Evolutionary conservation across 1,139 yeast genomes (phyloP).

Genomic region (Tardiomyces blankii): DNA sequence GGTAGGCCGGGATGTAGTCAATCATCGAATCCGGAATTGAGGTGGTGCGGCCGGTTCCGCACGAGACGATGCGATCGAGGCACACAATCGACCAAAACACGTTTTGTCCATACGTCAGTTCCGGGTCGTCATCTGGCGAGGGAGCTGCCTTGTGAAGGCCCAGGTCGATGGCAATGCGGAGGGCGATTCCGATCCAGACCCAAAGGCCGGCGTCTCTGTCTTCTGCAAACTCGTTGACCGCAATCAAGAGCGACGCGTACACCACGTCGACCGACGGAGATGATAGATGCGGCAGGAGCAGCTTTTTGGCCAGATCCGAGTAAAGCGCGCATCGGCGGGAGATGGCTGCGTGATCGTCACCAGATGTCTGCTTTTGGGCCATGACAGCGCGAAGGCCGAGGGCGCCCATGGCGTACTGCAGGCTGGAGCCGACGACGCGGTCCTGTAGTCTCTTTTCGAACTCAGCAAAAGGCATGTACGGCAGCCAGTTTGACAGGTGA

Average conservation of each 20-base stretch:
- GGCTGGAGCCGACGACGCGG: slow-evolving; percentile 14
- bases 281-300: slow-evolving; percentile 18
- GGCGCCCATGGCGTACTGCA: slow-evolving; percentile 18
- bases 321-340: slow-evolving; percentile 11
- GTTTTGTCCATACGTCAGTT: slow-evolving; percentile 1
- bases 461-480: slow-evolving; percentile 14
- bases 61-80: slow-evolving; percentile 18
- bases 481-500: slow-evolving; percentile 12
- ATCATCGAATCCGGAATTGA: slow-evolving; percentile 11
- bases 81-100: slow-evolving; percentile 21
- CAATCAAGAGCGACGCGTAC: slow-evolving; percentile 17
- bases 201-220: slow-evolving; percentile 22
- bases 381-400: slow-evolving; percentile 2
- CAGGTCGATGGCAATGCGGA: slow-evolving; percentile 20
- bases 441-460: slow-evolving; percentile 12
- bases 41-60: slow-evolving; percentile 20
- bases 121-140: neutral
- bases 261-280: slow-evolving; percentile 19
- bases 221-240: slow-evolving; percentile 19
- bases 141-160: slow-evolving; percentile 16
- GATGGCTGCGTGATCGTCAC: slow-evolving; percentile 1
- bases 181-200: slow-evolving; percentile 23
- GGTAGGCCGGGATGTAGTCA: neutral
- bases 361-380: neutral
- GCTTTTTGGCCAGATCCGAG: slow-evolving; percentile 16